Evolutionary conservation across 2,329 filamentous ascomycete genomes (phyloP).

Genomic region (Alternaria brassicicola): DNA sequence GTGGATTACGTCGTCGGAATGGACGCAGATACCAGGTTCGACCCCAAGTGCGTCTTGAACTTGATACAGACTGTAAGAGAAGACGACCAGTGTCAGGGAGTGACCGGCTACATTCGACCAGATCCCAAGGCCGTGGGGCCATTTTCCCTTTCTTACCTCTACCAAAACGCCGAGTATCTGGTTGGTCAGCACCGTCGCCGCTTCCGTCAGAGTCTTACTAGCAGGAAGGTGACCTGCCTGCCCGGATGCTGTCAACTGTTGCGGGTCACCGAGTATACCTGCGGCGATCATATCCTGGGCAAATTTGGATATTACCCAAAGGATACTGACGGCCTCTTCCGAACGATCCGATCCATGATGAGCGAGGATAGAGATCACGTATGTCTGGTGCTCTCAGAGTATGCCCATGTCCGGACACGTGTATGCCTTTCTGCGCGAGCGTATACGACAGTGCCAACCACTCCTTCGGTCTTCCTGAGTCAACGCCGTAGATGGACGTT

Average conservation of each 20-base stretch:
- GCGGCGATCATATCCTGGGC: conserved; percentile 1
- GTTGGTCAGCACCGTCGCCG: conserved; percentile 9
- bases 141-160: conserved; percentile 1
- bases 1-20: conserved; percentile 8
- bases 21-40: conserved; percentile 9
- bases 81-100: conserved; percentile 1
- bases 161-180: conserved; percentile 11
- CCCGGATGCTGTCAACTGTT: conserved; percentile 8
- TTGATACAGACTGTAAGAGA: conserved; percentile 8
- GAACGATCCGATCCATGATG: conserved; percentile 9
- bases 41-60: background rate
- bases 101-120: conserved; percentile 5
- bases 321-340: conserved; percentile 4
- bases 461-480: conserved; percentile 6
- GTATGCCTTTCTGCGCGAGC: conserved; percentile 3
- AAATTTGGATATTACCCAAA: conserved; percentile 9
- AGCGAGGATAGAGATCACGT: conserved; percentile 12
- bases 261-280: conserved; percentile 1
- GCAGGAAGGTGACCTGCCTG: conserved; percentile 7
- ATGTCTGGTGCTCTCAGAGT: conserved; percentile 5
- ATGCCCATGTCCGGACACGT: conserved; percentile 5
- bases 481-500: conserved; percentile 11
- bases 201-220: conserved; percentile 8
- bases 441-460: background rate
- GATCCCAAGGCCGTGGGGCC: background rate